These are phyloP conservation scores for Euphorbia celastroides DNA, from an alignment of 441 rosid genomes.

Conservation along the genomic window DNA sequence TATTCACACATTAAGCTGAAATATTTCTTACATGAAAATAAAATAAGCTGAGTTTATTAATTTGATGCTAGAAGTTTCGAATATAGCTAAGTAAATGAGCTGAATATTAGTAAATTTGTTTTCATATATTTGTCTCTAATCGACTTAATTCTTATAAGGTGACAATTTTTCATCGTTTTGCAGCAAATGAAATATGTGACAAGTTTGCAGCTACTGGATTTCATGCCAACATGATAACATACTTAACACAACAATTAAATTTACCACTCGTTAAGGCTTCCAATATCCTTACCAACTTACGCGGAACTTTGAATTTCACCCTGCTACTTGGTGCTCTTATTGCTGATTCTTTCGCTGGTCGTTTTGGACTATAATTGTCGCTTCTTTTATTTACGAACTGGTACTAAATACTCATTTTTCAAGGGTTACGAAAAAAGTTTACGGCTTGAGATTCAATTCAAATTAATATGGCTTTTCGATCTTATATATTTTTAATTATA, in stretches of 20 bases:
- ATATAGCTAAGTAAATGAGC: too few species aligned
- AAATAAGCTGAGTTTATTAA: too few species aligned
- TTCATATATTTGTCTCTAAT: not conserved
- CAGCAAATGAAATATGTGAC: conserved; percentile 86
- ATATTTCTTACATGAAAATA: too few species aligned
- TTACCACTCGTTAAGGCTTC: conserved; percentile 92
- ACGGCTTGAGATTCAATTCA: conserved; percentile 59
- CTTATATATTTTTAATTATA: too few species aligned
- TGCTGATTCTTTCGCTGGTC: conserved; percentile 54
- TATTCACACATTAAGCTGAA: too few species aligned
- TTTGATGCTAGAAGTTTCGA: too few species aligned
- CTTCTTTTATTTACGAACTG: conserved; percentile 43
- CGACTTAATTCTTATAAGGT: too few species aligned
- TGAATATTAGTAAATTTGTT: too few species aligned
- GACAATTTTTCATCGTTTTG: not conserved
- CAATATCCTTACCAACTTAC: conserved; percentile 82
- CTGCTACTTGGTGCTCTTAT: conserved; percentile 87
- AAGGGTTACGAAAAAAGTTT: not conserved
- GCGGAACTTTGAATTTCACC: conserved; percentile 81
- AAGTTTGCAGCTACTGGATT: conserved; percentile 90
- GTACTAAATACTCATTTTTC: conserved; percentile 12
- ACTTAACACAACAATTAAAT: conserved; percentile 73
- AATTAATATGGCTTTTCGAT: conserved; percentile 11
- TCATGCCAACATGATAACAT: conserved; percentile 75
- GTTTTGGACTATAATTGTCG: conserved; percentile 53